Conservation (phyloP, 768 basidiomycete species). For the Flagelloscypha sp. region DNA sequence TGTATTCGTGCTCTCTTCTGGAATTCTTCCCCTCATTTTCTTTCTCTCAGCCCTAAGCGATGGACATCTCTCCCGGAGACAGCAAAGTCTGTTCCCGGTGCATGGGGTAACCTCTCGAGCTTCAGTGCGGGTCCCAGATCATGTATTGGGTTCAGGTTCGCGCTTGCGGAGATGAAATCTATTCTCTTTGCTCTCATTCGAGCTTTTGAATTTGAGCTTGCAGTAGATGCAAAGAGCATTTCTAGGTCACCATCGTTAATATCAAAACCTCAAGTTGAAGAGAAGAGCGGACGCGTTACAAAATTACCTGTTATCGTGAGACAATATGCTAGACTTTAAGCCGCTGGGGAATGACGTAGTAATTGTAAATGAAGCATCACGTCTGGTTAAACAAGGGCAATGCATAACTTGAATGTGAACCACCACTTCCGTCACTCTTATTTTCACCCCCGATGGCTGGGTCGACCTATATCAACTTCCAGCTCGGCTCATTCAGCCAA, state of each 20-base stretch:
- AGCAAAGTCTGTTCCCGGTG: constrained; percentile 41
- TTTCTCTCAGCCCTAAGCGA: constrained; percentile 48
- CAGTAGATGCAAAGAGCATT: constrained; percentile 38
- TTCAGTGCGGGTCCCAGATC: constrained; percentile 60
- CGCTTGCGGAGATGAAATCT: constrained; percentile 44
- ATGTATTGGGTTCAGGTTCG: constrained; percentile 63
- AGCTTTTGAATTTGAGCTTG: constrained; percentile 43
- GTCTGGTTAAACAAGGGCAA: too few relatives aligned
- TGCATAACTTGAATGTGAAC: too few relatives aligned
- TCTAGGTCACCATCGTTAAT: constrained; percentile 21
- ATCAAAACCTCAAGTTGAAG: constrained; percentile 2
- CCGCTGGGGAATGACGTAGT: too few relatives aligned
- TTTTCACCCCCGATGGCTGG: too few relatives aligned
- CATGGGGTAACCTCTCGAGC: constrained; percentile 50
- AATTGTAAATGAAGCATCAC: too few relatives aligned
- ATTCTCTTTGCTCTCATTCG: constrained; percentile 43
- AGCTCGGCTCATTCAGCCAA: too few relatives aligned
- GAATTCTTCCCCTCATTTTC: neutral
- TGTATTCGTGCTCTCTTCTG: constrained; percentile 5
- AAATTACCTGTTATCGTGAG: neutral
- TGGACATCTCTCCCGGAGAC: constrained; percentile 45
- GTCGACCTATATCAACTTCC: too few relatives aligned
- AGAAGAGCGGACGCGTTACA: too few relatives aligned
- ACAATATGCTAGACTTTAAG: too few relatives aligned
- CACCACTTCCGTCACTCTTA: too few relatives aligned